Conservation (phyloP, 805 yeast genomes). For the Pichia gijzeniarum region DNA sequence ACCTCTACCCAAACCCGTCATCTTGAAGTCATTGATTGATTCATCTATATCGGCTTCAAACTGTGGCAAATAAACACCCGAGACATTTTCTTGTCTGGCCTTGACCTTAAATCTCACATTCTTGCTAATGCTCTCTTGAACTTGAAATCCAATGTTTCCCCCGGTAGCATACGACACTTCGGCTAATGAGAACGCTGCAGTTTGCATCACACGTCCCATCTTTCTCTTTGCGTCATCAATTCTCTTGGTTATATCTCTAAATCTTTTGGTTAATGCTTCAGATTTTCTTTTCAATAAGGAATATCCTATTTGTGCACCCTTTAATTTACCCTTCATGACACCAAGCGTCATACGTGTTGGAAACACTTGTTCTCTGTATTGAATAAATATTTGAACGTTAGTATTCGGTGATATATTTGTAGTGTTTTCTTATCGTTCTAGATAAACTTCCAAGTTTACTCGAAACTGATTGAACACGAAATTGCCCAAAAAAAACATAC, state of each 20-base stretch:
- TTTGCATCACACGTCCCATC: slow-evolving; percentile 98
- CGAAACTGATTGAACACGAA: neutral
- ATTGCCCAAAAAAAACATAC: slow-evolving; percentile 14
- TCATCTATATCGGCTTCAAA: slow-evolving; percentile 83
- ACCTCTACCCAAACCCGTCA: slow-evolving; percentile 97
- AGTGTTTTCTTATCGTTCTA: too few relatives aligned
- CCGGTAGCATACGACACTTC: slow-evolving; percentile 98
- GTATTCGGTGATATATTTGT: neutral
- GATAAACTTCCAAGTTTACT: too few relatives aligned
- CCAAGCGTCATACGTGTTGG: slow-evolving; percentile 98
- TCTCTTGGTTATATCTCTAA: slow-evolving; percentile 89
- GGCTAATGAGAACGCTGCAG: slow-evolving; percentile 94
- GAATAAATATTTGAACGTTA: neutral
- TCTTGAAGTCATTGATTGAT: slow-evolving; percentile 83
- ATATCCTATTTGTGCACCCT: slow-evolving; percentile 97
- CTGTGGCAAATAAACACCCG: slow-evolving; percentile 92
- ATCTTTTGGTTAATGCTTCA: slow-evolving; percentile 93
- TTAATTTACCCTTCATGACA: slow-evolving; percentile 88
- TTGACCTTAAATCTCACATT: slow-evolving; percentile 84
- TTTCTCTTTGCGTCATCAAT: slow-evolving; percentile 93
- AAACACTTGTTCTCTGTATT: slow-evolving; percentile 86
- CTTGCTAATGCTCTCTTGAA: slow-evolving; percentile 80
- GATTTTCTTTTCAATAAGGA: slow-evolving; percentile 89
- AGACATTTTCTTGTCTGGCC: slow-evolving; percentile 92
- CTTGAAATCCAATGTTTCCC: slow-evolving; percentile 90